Base-by-base conservation (phyloP, 75 land plant species). In the Picea sitchensis region DNA sequence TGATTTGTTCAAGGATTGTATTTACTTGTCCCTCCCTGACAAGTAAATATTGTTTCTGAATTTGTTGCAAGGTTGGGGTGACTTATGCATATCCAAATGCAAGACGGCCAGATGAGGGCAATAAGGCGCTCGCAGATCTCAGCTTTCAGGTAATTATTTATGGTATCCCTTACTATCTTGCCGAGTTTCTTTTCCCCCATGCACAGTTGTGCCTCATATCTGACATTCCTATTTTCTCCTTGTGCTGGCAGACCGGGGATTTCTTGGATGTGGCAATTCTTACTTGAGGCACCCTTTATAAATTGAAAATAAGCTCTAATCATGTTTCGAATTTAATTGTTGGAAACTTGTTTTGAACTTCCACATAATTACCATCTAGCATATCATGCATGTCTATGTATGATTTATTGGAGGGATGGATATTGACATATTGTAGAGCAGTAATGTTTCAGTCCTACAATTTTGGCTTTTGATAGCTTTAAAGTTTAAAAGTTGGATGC, bases 211-310 rank as follows among this genome's bases (percentile, higher is more conserved):
- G 13, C 6, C 2, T 8, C 14, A n/a, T 14, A 30, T 77, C 6
- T 41, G 18, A 32, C 30, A 73, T 38, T 41, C 26, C 68, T 8
- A 21, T 44, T 80, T 7, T 38, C 58, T 12, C 64, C 13, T 64
- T 77, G 13, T 61, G 58, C 18, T 44, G 23, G 74, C 79, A 91
- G 92, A 89, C 88, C 30, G 92, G 92, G n/a, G 92, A 91, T 80
- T 91, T 89, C 79, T 80, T 91, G 63, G 91, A 90, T 89, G 92
- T 91, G 58, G 91, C 92, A 15, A 91, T 91, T 30, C 69, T 86
- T 47, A 71, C 74, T 15, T 71, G 74, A 71, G 11, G 12, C 51
- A 20, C 14, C 41, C 34, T 41, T n/a, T 44, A n/a, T 71, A 44
- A 44, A 71, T 44, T 7, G 23, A 71, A n/a, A 44, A 71, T 9